Evolutionary conservation across 2,329 filamentous ascomycete genomes (phyloP), one percentile per base, ranked within the genome.

Genomic region (Talaromyces piceae): DNA sequence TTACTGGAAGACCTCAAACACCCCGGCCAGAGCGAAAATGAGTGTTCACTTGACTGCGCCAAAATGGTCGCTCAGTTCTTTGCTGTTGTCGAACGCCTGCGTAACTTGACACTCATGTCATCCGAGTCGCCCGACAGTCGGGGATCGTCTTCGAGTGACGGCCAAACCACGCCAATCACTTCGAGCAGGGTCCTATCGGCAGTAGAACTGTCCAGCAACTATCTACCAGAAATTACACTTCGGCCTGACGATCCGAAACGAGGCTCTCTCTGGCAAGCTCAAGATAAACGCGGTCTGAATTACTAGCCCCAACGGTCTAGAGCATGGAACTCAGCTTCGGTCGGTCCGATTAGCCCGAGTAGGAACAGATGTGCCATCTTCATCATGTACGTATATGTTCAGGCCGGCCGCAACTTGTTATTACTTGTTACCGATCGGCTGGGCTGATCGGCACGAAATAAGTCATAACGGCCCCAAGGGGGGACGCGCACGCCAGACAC

Each of bases 1-100:
- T 25, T 49, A 33, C 47, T 49, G 16, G 22, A 49, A 27, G 47
- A 49, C 13, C 47, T 49, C 30, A 49, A 49, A 33, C 27, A 49
- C 23, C 28, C 47, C 5, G 47, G 47, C 9, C 13, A 43, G 22
- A 49, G 28, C 33, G 33, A 49, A 13, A 49, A 49, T 37, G 47
- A 49, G 25, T 41, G 31, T 22, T 41, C 47, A 7, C 7, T 30
- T 13, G 47, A 49, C 33, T 49, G 47, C 33, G 47, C 47, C 20
- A 49, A 49, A n/a, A 49, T 49, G 23, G 20, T 49, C 13, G 47
- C 47, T 9, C 33, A 43, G 33, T 43, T 49, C 20, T 49, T 18
- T 26, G 31, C 31, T 27, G 33, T 49, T 27, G 47, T 49, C 13
- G 47, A 41, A 28, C 31, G 25, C 22, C n/a, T 49, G 31, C 31